Percentiles rank a stretch among this genome's conserved stretches.
Evolutionary conservation across 1,284 basidiomycete genomes (phyloP).

Genomic region (Sporisorium iseilematis-ciliati): DNA sequence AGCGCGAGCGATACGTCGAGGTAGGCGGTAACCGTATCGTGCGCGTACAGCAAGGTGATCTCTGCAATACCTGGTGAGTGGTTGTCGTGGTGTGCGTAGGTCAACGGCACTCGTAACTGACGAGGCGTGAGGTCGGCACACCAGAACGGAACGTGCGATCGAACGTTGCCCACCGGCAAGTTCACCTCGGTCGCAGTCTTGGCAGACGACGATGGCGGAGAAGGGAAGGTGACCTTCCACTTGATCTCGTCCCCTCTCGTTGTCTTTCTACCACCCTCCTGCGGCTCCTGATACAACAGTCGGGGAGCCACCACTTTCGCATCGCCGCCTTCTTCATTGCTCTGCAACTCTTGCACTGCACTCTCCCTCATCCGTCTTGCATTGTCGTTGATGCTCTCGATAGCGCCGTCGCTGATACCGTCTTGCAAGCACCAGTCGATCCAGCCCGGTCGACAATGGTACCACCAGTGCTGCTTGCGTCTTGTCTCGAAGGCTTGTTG

Average conservation of each 20-base stretch:
- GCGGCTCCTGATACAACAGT: slow-evolving; percentile 28
- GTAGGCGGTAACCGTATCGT: slow-evolving; percentile 28
- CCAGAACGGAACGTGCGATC: slow-evolving; percentile 52
- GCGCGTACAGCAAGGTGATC: slow-evolving; percentile 46
- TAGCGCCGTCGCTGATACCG: slow-evolving; percentile 33
- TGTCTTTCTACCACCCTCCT: slow-evolving; percentile 42
- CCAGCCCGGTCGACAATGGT: slow-evolving; percentile 46
- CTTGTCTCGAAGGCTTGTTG: slow-evolving; percentile 35
- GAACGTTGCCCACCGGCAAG: slow-evolving; percentile 14
- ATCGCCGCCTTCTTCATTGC: slow-evolving; percentile 4
- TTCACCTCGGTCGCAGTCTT: background rate
- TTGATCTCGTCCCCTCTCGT: slow-evolving; percentile 39
- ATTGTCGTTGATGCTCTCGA: slow-evolving; percentile 44
- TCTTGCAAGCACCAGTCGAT: slow-evolving; percentile 57
- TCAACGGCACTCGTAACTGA: slow-evolving; percentile 29
- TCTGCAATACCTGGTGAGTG: slow-evolving; percentile 41
- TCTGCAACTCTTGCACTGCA: slow-evolving; percentile 15
- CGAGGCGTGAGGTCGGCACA: slow-evolving; percentile 56
- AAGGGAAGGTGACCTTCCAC: slow-evolving; percentile 59
- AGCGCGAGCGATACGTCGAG: slow-evolving; percentile 33
- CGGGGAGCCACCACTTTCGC: slow-evolving; percentile 16
- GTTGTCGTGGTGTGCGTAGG: slow-evolving; percentile 44
- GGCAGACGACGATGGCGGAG: slow-evolving; percentile 4
- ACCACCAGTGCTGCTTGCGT: slow-evolving; percentile 54
- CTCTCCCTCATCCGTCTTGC: slow-evolving; percentile 28